Percentiles rank a stretch among this genome's conserved stretches.
Evolutionary conservation across 257 asterid genomes (phyloP).

Genomic region (Paulownia fortunei): DNA sequence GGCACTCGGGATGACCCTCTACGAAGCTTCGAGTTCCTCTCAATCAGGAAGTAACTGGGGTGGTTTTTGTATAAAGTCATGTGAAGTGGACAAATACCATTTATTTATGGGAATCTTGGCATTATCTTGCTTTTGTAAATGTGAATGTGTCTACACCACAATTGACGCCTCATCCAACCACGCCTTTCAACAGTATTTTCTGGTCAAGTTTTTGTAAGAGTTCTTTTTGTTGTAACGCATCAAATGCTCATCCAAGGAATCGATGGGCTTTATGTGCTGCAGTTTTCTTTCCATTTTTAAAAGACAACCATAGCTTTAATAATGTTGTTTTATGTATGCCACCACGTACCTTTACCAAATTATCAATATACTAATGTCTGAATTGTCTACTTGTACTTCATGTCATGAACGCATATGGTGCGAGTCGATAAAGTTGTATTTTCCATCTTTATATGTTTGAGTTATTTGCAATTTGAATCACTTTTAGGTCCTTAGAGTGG

Average conservation of each 20-base stretch:
- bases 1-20: slow-evolving; percentile 79
- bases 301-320: slow-evolving; percentile 25
- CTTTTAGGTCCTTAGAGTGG: too few relatives aligned
- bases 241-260: slow-evolving; percentile 42
- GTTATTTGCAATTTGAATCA: background rate
- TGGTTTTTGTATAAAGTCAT: slow-evolving; percentile 24
- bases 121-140: slow-evolving; percentile 44
- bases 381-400: background rate
- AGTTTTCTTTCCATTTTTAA: slow-evolving; percentile 30
- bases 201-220: slow-evolving; percentile 36
- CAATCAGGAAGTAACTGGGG: slow-evolving; percentile 40
- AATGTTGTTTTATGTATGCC: slow-evolving; percentile 8
- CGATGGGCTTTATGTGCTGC: slow-evolving; percentile 45
- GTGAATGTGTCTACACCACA: slow-evolving; percentile 34
- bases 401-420: background rate
- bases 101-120: slow-evolving; percentile 30
- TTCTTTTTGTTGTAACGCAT: slow-evolving; percentile 40
- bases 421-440: too few relatives aligned
- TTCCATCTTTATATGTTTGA: background rate
- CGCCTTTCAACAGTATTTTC: slow-evolving; percentile 9
- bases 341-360: background rate
- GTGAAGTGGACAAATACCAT: slow-evolving; percentile 16
- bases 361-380: background rate
- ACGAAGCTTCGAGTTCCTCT: slow-evolving; percentile 92
- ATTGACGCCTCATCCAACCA: slow-evolving; percentile 27